A percentile compares a stretch with the other conserved stretches of the same genome.
Evolutionary conservation across 306 rosid genomes (phyloP).

Genomic region (Gastrolobium villosum): DNA sequence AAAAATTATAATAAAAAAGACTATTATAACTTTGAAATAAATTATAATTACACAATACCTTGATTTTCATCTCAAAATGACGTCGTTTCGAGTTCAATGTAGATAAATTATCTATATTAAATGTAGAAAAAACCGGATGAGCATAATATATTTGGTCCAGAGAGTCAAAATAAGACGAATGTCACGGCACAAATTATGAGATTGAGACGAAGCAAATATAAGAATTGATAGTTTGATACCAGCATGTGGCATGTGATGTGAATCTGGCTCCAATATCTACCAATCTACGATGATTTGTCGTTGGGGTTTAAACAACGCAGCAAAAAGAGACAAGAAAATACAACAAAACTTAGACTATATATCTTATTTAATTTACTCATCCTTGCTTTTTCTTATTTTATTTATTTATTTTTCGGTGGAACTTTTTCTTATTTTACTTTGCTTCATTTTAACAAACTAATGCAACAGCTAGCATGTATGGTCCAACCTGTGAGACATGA

Average conservation of each 20-base stretch:
- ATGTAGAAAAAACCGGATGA: not conserved
- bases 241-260: constrained; percentile 49
- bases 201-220: not conserved
- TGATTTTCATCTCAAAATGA: too few relatives aligned
- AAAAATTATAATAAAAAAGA: too few relatives aligned
- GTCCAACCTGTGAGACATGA: constrained; percentile 18
- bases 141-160: constrained; percentile 19
- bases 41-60: too few relatives aligned
- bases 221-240: constrained; percentile 36
- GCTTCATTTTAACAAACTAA: not conserved
- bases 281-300: constrained; percentile 38
- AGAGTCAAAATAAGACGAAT: constrained; percentile 50
- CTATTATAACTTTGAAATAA: too few relatives aligned
- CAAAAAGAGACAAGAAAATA: not conserved
- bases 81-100: too few relatives aligned
- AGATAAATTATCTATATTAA: too few relatives aligned
- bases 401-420: too few relatives aligned
- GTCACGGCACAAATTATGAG: constrained; percentile 63
- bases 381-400: not conserved
- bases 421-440: not conserved
- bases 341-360: not conserved
- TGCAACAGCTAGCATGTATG: not conserved
- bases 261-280: constrained; percentile 42
- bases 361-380: not conserved
- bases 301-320: constrained; percentile 32